Conservation (phyloP, 768 basidiomycete genomes). For the Tricholoma matsutake region DNA sequence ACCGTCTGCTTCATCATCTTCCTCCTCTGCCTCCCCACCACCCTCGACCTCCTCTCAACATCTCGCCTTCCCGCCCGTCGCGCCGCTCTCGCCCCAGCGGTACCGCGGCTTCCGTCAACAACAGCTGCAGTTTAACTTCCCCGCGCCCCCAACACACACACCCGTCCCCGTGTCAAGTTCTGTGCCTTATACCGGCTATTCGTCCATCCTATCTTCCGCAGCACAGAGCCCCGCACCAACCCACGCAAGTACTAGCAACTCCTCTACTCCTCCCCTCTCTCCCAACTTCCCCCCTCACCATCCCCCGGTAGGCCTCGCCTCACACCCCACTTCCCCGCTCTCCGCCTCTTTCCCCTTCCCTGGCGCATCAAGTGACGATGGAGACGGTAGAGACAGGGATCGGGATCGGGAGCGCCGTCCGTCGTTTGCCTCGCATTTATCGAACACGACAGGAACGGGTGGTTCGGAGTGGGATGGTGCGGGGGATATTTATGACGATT, state of each 20-base stretch:
- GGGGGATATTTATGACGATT: conserved; percentile 77
- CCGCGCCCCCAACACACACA: conserved; percentile 10
- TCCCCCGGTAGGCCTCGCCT: conserved; percentile 13
- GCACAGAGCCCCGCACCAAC: neutral
- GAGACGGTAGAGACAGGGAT: neutral
- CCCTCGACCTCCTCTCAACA: conserved; percentile 3
- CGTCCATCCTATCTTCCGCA: neutral
- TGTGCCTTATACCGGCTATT: neutral
- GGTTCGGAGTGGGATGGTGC: conserved; percentile 61
- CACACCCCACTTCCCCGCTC: neutral
- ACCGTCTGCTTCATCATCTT: neutral
- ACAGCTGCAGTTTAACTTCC: conserved; percentile 9
- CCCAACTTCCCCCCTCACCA: conserved; percentile 9
- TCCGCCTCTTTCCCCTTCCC: neutral
- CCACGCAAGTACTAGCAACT: conserved; percentile 1
- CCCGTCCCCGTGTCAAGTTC: neutral
- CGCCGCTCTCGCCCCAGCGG: conserved; percentile 18
- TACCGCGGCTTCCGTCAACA: neutral
- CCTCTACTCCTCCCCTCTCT: conserved; percentile 10
- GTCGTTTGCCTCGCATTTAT: conserved; percentile 27
- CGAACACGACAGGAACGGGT: conserved; percentile 21
- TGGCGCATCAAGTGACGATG: neutral
- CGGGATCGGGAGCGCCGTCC: conserved; percentile 19
- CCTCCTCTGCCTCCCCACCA: neutral
- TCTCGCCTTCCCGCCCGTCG: conserved; percentile 17